A percentile compares a stretch with the other conserved stretches of the same genome.
These are phyloP conservation scores for Irpex sp. DNA, from an alignment of 1,284 basidiomycete species.

Conservation along the genomic window DNA sequence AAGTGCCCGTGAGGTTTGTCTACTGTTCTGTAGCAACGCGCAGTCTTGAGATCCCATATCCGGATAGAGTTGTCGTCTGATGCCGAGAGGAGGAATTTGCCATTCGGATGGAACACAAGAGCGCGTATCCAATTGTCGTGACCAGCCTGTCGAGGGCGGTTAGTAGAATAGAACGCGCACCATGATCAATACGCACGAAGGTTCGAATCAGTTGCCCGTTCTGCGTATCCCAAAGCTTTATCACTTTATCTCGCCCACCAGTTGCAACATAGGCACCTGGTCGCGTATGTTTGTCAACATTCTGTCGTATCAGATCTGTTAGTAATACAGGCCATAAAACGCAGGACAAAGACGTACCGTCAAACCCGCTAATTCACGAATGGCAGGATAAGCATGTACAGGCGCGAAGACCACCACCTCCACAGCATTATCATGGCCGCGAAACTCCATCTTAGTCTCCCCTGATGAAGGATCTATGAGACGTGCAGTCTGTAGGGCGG, in stretches of 20 bases:
- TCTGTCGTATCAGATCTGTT: constrained; percentile 22
- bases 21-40: constrained; percentile 75
- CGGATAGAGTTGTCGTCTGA: constrained; percentile 91
- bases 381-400: constrained; percentile 64
- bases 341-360: constrained; percentile 35
- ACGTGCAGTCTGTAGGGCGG: constrained; percentile 61
- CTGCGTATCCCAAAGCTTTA: constrained; percentile 83
- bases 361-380: constrained; percentile 76
- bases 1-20: constrained; percentile 83
- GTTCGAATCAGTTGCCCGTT: constrained; percentile 73
- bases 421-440: constrained; percentile 87
- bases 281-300: constrained; percentile 40
- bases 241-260: constrained; percentile 85
- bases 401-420: constrained; percentile 86
- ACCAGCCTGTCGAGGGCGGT: constrained; percentile 42
- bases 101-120: constrained; percentile 81
- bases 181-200: constrained; percentile 36
- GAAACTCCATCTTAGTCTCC: constrained; percentile 77
- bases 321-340: no score
- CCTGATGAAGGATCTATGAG: constrained; percentile 79
- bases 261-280: constrained; percentile 69
- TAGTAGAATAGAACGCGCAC: not conserved
- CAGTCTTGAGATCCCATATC: constrained; percentile 83
- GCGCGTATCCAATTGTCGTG: constrained; percentile 88
- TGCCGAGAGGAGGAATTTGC: constrained; percentile 83